Evolutionary conservation across 441 rosid species (phyloP).

Genomic region (Pelargonium cotyledonis): DNA sequence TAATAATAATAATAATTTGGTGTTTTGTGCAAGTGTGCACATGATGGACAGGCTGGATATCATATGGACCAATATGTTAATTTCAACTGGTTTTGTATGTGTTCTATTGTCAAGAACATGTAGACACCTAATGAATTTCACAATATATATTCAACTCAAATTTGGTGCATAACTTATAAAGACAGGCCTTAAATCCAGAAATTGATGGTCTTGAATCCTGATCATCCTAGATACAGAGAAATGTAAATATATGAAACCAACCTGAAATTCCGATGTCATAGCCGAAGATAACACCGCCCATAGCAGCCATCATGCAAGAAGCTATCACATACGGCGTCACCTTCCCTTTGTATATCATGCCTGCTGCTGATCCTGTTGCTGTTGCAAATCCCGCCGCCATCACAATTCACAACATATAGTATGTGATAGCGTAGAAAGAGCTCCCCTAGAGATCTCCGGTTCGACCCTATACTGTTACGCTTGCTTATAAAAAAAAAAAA

Average conservation of each 20-base stretch:
- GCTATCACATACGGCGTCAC: conserved; percentile 49
- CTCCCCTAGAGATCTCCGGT: too few relatives aligned
- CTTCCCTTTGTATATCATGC: conserved; percentile 32
- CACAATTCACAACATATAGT: too few relatives aligned
- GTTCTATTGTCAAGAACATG: too few relatives aligned
- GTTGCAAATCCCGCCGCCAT: not conserved
- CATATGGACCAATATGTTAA: not conserved
- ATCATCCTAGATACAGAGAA: not conserved
- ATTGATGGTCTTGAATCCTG: not conserved
- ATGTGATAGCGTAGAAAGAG: too few relatives aligned
- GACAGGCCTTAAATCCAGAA: too few relatives aligned
- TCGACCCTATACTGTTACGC: too few relatives aligned
- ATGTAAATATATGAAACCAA: conserved; percentile 8
- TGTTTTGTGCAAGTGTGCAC: not conserved
- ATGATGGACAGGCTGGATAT: not conserved
- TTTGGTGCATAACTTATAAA: too few relatives aligned
- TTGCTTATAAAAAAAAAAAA: too few relatives aligned
- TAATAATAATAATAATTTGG: too few relatives aligned
- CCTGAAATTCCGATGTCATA: conserved; percentile 74
- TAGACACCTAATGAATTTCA: too few relatives aligned
- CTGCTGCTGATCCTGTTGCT: conserved; percentile 5
- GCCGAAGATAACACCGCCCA: conserved; percentile 77
- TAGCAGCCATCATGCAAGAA: conserved; percentile 75
- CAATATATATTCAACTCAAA: too few relatives aligned
- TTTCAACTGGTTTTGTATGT: too few relatives aligned